These are phyloP conservation scores for Laburnicola sp. DNA, from an alignment of 2,329 filamentous ascomycete genomes.

Conservation along the genomic window DNA sequence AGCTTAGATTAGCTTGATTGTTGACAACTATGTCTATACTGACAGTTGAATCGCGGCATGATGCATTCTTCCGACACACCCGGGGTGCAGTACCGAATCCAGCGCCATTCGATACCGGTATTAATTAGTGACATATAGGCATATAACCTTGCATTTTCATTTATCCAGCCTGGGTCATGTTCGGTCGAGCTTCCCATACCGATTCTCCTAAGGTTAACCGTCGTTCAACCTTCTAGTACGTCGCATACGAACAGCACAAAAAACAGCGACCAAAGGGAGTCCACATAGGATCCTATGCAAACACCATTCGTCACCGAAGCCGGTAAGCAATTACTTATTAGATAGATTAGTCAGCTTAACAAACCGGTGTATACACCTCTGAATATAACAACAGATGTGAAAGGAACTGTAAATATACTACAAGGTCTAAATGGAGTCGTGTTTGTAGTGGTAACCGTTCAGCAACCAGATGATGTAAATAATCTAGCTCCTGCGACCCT, in stretches of 20 bases:
- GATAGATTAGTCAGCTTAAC: slow-evolving; percentile 11
- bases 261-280: slow-evolving; percentile 12
- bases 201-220: slow-evolving; percentile 11
- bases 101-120: slow-evolving; percentile 15
- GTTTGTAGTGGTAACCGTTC: slow-evolving; percentile 9
- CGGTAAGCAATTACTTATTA: slow-evolving; percentile 9
- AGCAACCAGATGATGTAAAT: slow-evolving; percentile 12
- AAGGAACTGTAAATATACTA: slow-evolving; percentile 9
- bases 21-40: too few relatives aligned
- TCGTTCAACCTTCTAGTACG: slow-evolving; percentile 6
- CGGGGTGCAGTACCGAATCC: slow-evolving; percentile 12
- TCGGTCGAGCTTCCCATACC: slow-evolving; percentile 12
- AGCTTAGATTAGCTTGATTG: too few relatives aligned
- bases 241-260: slow-evolving; percentile 8
- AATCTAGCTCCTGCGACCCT: slow-evolving; percentile 7
- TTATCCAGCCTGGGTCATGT: slow-evolving; percentile 13
- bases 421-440: slow-evolving; percentile 11
- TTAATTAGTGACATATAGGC: slow-evolving; percentile 13
- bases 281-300: slow-evolving; percentile 11
- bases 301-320: slow-evolving; percentile 10
- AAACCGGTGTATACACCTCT: slow-evolving; percentile 13
- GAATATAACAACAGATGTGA: slow-evolving; percentile 11
- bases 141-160: slow-evolving; percentile 15
- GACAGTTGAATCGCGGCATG: slow-evolving; percentile 17
- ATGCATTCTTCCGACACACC: slow-evolving; percentile 15